phyloP scores from a whole-genome alignment of 2,329 filamentous ascomycete genomes.

The Penicillium italicum region DNA sequence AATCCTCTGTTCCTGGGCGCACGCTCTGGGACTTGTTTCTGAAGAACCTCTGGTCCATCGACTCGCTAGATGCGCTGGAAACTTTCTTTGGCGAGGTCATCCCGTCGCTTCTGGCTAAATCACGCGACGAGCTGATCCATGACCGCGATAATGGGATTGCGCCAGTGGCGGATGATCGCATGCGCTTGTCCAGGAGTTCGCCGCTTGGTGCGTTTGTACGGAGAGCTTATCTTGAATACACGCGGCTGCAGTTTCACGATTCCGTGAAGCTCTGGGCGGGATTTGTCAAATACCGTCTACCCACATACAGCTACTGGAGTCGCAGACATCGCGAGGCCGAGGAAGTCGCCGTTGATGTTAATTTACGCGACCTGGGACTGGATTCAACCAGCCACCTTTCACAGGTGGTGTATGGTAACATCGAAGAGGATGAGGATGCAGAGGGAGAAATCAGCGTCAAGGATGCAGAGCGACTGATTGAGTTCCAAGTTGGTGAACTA shows the following conservation, averaged over 20 bases:
- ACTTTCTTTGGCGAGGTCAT: conserved; percentile 64
- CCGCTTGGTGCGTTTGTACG: conserved; percentile 80
- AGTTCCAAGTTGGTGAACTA: conserved; percentile 84
- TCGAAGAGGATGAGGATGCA: conserved; percentile 42
- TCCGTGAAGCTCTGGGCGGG: conserved; percentile 73
- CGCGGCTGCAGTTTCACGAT: conserved; percentile 74
- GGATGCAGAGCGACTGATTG: conserved; percentile 74
- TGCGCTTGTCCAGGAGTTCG: conserved; percentile 67
- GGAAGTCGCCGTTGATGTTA: conserved; percentile 57
- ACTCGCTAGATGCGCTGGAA: conserved; percentile 77
- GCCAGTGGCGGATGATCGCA: conserved; percentile 46
- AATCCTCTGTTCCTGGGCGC: conserved; percentile 63
- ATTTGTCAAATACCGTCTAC: conserved; percentile 76
- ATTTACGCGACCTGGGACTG: conserved; percentile 58
- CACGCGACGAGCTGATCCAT: conserved; percentile 57
- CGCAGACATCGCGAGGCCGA: conserved; percentile 49
- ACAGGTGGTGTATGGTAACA: conserved; percentile 50
- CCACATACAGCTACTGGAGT: conserved; percentile 62
- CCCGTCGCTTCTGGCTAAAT: conserved; percentile 56
- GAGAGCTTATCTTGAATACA: conserved; percentile 73
- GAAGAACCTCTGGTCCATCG: conserved; percentile 74
- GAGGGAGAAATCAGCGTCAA: conserved; percentile 62
- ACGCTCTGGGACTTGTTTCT: conserved; percentile 88
- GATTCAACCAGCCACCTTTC: conserved; percentile 49
- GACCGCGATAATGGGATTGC: conserved; percentile 54